A percentile compares a stretch with the other conserved stretches of the same genome.
phyloP scores from a whole-genome alignment of 2,329 filamentous ascomycete species.

The Macroventuria anomochaeta region DNA sequence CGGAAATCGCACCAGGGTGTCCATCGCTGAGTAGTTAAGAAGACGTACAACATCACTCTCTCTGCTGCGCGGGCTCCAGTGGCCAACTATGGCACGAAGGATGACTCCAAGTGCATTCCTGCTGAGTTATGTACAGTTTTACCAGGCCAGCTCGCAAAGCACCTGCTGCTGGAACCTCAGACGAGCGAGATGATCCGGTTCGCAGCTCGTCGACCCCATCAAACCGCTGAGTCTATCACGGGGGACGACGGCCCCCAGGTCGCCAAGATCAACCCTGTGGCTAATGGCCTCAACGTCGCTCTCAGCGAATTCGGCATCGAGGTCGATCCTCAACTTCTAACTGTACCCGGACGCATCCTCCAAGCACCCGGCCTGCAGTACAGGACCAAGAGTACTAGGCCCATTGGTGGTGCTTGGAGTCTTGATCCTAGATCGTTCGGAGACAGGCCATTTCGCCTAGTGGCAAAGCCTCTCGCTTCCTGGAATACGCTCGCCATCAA shows the following conservation, averaged over 20 bases:
- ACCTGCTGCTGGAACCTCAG: conserved; percentile 34
- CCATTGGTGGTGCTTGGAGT: conserved; percentile 72
- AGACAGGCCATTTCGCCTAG: conserved; percentile 32
- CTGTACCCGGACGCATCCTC: conserved; percentile 75
- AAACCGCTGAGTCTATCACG: conserved; percentile 42
- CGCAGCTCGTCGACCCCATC: conserved; percentile 36
- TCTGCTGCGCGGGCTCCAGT: conserved; percentile 29
- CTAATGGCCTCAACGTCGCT: conserved; percentile 28
- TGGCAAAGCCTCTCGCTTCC: conserved; percentile 24
- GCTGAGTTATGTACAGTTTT: conserved; percentile 41
- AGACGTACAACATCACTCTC: conserved; percentile 32
- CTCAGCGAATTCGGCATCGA: conserved; percentile 65
- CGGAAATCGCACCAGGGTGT: conserved; percentile 18
- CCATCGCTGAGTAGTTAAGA: conserved; percentile 29
- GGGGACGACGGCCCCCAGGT: conserved; percentile 35
- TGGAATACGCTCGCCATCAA: conserved; percentile 44
- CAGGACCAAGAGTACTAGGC: conserved; percentile 38
- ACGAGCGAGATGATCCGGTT: conserved; percentile 44
- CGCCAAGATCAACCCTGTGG: conserved; percentile 31
- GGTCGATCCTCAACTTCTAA: conserved; percentile 68
- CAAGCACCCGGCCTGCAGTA: conserved; percentile 68
- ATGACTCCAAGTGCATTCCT: conserved; percentile 42
- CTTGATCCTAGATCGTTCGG: conserved; percentile 53
- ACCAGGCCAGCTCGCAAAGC: conserved; percentile 39
- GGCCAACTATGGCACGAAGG: conserved; percentile 35